Conservation (phyloP, 805 yeast species). For the Pichia thaimueangensis region DNA sequence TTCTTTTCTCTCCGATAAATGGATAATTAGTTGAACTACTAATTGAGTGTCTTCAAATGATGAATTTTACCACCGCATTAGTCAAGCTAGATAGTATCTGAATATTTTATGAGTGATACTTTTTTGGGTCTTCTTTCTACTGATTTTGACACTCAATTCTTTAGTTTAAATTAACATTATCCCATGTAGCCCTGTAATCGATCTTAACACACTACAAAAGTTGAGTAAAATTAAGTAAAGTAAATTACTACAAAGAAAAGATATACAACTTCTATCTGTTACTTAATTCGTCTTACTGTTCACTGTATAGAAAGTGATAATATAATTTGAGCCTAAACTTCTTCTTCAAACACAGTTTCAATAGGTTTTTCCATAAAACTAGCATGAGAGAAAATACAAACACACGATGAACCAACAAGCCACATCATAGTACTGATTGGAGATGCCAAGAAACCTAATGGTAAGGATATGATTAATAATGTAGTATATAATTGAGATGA, state of each 20-base stretch:
- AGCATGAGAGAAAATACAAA: slow-evolving; percentile 85
- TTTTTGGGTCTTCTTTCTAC: slow-evolving; percentile 35
- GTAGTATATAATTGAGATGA: slow-evolving; percentile 88
- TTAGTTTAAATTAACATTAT: background rate
- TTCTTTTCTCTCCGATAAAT: no score
- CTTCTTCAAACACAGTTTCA: slow-evolving; percentile 92
- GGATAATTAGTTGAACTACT: no score
- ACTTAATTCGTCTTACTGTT: no score
- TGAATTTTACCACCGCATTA: slow-evolving; percentile 28
- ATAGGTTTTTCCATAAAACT: slow-evolving; percentile 94
- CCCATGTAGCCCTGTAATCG: background rate
- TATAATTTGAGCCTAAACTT: slow-evolving; percentile 30
- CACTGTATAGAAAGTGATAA: no score
- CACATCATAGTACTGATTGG: slow-evolving; percentile 82
- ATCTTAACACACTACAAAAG: no score
- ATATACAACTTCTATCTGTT: no score
- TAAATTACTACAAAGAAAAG: no score
- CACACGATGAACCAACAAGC: slow-evolving; percentile 92
- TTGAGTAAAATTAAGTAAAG: no score
- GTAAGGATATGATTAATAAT: slow-evolving; percentile 59
- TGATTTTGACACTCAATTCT: slow-evolving; percentile 15
- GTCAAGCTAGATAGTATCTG: slow-evolving; percentile 43
- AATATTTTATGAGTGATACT: slow-evolving; percentile 31
- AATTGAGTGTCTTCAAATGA: no score
- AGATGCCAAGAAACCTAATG: slow-evolving; percentile 35